phyloP scores from a whole-genome alignment of 2,329 filamentous ascomycete species.

The Ophioceras dolichostomum region DNA sequence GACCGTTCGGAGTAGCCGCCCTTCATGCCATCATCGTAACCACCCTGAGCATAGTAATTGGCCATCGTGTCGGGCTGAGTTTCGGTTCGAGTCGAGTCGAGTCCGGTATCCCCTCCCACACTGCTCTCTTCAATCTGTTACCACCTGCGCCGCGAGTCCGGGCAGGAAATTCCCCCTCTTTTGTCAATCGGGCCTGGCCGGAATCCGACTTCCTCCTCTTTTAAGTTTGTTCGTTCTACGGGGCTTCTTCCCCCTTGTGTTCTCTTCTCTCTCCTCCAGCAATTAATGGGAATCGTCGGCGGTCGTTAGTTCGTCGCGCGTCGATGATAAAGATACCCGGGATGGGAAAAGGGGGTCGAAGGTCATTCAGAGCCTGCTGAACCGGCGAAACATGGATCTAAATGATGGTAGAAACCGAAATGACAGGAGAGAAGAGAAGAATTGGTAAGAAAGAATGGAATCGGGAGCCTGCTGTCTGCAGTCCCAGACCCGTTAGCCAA shows the following conservation, averaged over 20 bases:
- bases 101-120: no score
- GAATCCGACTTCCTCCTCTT: not conserved
- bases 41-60: no score
- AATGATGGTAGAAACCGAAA: slow-evolving; percentile 13
- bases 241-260: not conserved
- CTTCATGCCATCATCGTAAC: slow-evolving; percentile 24
- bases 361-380: slow-evolving; percentile 44
- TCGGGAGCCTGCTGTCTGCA: slow-evolving; percentile 19
- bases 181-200: no score
- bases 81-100: slow-evolving; percentile 2
- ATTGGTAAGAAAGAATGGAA: slow-evolving; percentile 13
- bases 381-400: slow-evolving; percentile 18
- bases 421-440: slow-evolving; percentile 6
- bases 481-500: slow-evolving; percentile 19
- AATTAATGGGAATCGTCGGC: slow-evolving; percentile 1
- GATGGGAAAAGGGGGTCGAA: slow-evolving; percentile 5
- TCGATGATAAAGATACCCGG: no score
- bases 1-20: slow-evolving; percentile 55
- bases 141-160: not conserved
- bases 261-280: not conserved
- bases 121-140: no score
- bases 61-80: no score
- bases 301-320: not conserved
- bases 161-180: not conserved
- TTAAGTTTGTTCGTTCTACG: not conserved